A percentile compares a stretch with the other conserved stretches of the same genome.
phyloP scores from a whole-genome alignment of 805 yeast genomes.

The Hanseniaspora guilliermondii region DNA sequence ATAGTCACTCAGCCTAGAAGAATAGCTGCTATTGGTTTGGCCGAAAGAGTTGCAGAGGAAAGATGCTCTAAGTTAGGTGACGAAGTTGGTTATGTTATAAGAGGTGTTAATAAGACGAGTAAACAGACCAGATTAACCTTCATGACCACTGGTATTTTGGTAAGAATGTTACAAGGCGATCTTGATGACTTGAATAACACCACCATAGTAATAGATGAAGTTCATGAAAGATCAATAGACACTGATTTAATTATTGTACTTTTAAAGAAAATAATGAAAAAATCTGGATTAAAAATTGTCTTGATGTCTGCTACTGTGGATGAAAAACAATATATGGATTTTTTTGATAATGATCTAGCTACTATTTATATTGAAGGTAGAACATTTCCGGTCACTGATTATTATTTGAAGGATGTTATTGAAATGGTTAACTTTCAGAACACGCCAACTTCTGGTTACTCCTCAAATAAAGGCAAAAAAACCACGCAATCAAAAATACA shows the following conservation, averaged over 20 bases:
- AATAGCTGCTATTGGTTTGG: constrained; percentile 87
- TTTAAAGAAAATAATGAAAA: constrained; percentile 48
- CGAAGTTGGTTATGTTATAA: constrained; percentile 77
- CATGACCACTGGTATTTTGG: constrained; percentile 83
- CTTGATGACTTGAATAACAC: constrained; percentile 39
- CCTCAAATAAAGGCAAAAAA: constrained; percentile 15
- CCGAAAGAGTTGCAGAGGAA: constrained; percentile 83
- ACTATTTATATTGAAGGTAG: constrained; percentile 83
- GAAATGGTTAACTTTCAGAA: constrained; percentile 45
- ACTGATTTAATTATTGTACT: constrained; percentile 74
- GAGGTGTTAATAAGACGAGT: constrained; percentile 71
- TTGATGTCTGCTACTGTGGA: constrained; percentile 94
- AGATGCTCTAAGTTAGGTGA: constrained; percentile 37
- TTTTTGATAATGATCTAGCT: constrained; percentile 44
- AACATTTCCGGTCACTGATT: constrained; percentile 79
- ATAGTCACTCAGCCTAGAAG: constrained; percentile 93
- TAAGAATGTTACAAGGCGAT: constrained; percentile 61
- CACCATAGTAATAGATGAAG: constrained; percentile 79
- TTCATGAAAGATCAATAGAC: constrained; percentile 90
- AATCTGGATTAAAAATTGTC: constrained; percentile 43
- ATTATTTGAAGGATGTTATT: constrained; percentile 57
- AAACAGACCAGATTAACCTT: constrained; percentile 61
- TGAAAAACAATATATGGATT: constrained; percentile 49
- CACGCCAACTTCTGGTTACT: constrained; percentile 17
- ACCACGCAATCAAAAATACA: not conserved